Conservation (phyloP, 306 rosid species). For the Vigna nakashimae region DNA sequence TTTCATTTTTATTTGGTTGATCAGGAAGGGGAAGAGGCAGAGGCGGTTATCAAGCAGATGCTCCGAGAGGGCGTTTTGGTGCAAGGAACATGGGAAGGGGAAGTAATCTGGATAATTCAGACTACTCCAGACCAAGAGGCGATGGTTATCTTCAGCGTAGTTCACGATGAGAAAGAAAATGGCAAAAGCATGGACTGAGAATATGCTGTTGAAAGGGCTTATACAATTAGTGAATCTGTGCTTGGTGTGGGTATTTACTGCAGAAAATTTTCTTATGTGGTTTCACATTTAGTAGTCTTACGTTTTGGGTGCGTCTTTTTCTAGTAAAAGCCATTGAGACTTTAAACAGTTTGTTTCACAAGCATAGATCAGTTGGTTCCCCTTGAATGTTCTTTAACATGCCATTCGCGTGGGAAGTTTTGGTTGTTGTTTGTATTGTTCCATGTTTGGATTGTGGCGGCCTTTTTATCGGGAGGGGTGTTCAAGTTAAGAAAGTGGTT, state of each 20-base stretch:
- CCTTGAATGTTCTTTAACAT: conserved; percentile 71
- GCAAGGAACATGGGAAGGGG: conserved; percentile 73
- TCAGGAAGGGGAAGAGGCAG: conserved; percentile 90
- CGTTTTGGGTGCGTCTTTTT: conserved; percentile 56
- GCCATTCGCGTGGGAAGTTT: conserved; percentile 76
- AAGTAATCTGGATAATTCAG: conserved; percentile 62
- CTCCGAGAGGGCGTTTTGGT: conserved; percentile 83
- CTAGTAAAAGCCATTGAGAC: conserved; percentile 46
- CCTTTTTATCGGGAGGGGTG: conserved; percentile 44
- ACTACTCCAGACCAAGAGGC: conserved; percentile 67
- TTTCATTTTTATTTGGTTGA: conserved; percentile 25
- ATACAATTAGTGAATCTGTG: conserved; percentile 45
- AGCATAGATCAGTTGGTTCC: conserved; percentile 52
- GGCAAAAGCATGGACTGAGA: conserved; percentile 26
- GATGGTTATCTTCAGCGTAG: conserved; percentile 79
- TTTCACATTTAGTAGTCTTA: conserved; percentile 49
- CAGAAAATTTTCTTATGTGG: conserved; percentile 51
- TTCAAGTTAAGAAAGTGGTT: conserved; percentile 21
- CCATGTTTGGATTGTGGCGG: conserved; percentile 51
- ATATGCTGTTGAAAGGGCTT: conserved; percentile 30
- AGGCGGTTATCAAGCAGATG: conserved; percentile 67
- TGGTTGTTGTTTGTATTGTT: conserved; percentile 55
- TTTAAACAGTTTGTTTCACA: conserved; percentile 51
- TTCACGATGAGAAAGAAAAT: conserved; percentile 57
- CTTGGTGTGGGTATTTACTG: conserved; percentile 45